Evolutionary conservation across 306 rosid genomes (phyloP), one percentile per base, ranked within the genome.

Genomic region (Astragalus glycyphyllos): DNA sequence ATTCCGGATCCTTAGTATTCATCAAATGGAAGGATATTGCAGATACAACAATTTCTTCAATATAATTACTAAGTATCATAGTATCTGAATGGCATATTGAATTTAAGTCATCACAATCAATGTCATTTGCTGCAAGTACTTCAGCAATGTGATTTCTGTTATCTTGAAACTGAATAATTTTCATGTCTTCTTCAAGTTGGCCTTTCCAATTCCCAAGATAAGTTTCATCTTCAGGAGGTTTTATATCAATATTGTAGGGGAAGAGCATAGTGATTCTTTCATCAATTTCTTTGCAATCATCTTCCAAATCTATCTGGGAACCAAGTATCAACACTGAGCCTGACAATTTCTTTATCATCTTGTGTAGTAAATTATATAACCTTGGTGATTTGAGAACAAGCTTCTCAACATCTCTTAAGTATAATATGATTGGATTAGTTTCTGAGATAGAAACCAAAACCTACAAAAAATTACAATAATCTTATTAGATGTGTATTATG

Each of bases 61-160:
- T 90, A 74, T 77, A 61, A 57, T 77, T 80, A 77, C 97, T 54
- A 17, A 87, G 89, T 40, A 87, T 61, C 77, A 67, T 77, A 15
- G 88, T 87, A 75, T 94, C 97, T 51, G 85, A 84, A 57, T 60
- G 83, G 71, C 90, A 89, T 67, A 94, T 80, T 49, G 88, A 83
- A 68, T 78, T 87, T 58, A 94, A 72, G 79, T 90, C 96, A 32
- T 89, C 84, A 50, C 96, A 94, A 35, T 90, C 97, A 54, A 90
- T 87, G 79, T 94, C 97, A 77, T 90, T 94, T 59, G 81, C 89
- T 0, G 96, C 90, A 44, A 94, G 94, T 23, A 89, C 91, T 77
- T 87, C 90, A 7, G 92, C 84, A 58, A 94, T 94, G 85, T 90
- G 95, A 79, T 90, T 90, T 81, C 86, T 89, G 84, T 86, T 90